Conservation (phyloP, 1,284 basidiomycete genomes). For the Athelia sp. region DNA sequence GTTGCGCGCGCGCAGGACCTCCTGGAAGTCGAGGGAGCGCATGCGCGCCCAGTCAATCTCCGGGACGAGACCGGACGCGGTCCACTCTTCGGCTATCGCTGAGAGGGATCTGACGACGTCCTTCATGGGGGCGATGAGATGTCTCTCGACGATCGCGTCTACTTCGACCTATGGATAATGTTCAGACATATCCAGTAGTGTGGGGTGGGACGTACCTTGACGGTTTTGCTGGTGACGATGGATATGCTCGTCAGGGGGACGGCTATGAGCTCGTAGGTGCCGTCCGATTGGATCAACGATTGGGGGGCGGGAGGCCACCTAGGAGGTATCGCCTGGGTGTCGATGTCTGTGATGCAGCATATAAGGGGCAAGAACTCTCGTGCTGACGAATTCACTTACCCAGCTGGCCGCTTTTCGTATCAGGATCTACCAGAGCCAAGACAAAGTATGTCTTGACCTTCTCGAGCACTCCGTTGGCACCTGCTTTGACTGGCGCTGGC, state of each 20-base stretch:
- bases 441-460: constrained; percentile 63
- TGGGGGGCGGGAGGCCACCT: constrained; percentile 64
- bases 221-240: constrained; percentile 63
- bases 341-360: constrained; percentile 45
- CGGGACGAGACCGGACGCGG: constrained; percentile 39
- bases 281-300: constrained; percentile 42
- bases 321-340: constrained; percentile 61
- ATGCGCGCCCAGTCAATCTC: constrained; percentile 86
- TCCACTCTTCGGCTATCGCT: constrained; percentile 52
- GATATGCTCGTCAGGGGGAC: constrained; percentile 76
- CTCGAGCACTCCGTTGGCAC: constrained; percentile 40
- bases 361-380: neutral
- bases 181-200: constrained; percentile 5
- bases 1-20: constrained; percentile 64
- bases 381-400: constrained; percentile 34
- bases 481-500: constrained; percentile 46
- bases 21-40: constrained; percentile 90
- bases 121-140: constrained; percentile 60
- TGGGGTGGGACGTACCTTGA: constrained; percentile 58
- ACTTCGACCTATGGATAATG: constrained; percentile 56
- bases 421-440: constrained; percentile 70
- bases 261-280: constrained; percentile 65
- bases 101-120: constrained; percentile 47
- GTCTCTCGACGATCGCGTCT: constrained; percentile 60
- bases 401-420: constrained; percentile 49